Conservation (phyloP, 1,284 basidiomycete species). For the Rhodofomes roseus region DNA sequence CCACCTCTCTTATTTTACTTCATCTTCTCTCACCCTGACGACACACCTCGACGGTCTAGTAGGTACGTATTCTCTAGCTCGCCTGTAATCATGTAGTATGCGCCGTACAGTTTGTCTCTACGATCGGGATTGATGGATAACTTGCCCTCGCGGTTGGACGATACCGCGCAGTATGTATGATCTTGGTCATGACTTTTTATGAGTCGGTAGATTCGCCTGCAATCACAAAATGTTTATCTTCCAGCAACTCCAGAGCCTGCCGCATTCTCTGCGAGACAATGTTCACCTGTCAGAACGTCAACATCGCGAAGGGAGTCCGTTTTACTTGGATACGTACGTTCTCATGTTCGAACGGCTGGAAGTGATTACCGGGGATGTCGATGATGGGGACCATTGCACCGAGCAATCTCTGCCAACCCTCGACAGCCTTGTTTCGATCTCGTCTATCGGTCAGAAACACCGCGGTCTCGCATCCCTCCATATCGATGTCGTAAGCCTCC, state of each 20-base stretch:
- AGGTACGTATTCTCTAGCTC: constrained; percentile 1
- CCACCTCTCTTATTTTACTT: background rate
- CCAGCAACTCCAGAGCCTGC: background rate
- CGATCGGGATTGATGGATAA: background rate
- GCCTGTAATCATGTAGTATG: constrained; percentile 5
- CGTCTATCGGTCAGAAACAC: constrained; percentile 43
- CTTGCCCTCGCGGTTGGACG: background rate
- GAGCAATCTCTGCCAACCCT: constrained; percentile 47
- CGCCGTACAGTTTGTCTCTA: background rate
- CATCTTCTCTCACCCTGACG: background rate
- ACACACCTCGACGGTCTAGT: background rate
- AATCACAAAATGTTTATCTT: background rate
- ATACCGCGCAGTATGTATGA: background rate
- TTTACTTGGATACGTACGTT: constrained; percentile 40
- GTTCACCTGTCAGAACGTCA: background rate
- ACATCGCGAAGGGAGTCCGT: background rate
- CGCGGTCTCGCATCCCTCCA: constrained; percentile 9
- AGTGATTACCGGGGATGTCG: constrained; percentile 66
- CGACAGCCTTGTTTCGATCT: constrained; percentile 29
- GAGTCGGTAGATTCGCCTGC: background rate
- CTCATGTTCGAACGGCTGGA: constrained; percentile 48
- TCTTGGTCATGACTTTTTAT: no score
- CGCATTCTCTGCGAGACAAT: constrained; percentile 2
- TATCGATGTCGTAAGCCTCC: constrained; percentile 11
- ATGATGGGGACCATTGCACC: constrained; percentile 37